Evolutionary conservation across 331 rosid species (phyloP).

Genomic region (Pyrus hybrid): DNA sequence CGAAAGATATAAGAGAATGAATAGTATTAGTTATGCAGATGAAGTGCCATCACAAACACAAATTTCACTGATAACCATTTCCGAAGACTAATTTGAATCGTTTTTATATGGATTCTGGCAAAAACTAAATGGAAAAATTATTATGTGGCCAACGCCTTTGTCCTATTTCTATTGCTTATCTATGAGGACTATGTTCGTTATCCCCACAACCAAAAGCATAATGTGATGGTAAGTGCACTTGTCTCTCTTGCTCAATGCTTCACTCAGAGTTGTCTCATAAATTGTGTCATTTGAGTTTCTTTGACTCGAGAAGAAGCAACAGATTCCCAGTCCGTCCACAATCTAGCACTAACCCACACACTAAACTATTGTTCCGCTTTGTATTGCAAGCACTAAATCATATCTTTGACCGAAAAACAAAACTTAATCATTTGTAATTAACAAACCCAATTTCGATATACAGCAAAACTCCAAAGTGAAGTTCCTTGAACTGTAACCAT

Average conservation of each 20-base stretch:
- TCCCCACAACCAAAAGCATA: not conserved
- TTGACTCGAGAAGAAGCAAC: not conserved
- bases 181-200: not conserved
- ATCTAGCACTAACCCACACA: not conserved
- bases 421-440: not conserved
- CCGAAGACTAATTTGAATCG: not conserved
- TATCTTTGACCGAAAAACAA: not conserved
- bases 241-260: not conserved
- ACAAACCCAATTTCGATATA: not conserved
- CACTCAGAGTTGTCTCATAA: not conserved
- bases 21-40: not conserved
- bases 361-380: not conserved
- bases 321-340: not conserved
- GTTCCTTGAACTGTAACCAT: not conserved
- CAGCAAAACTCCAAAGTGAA: not conserved
- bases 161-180: not conserved
- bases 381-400: not conserved
- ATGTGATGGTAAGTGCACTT: not conserved
- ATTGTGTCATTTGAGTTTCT: not conserved
- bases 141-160: not conserved
- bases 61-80: not conserved
- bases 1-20: conserved; percentile 14
- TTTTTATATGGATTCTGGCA: not conserved
- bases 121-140: too few species aligned
- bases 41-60: not conserved